Percentiles rank a stretch among this genome's conserved stretches.
These are phyloP conservation scores for Porphyrellus cyaneotinctus DNA, from an alignment of 768 basidiomycete species.

Conservation along the genomic window DNA sequence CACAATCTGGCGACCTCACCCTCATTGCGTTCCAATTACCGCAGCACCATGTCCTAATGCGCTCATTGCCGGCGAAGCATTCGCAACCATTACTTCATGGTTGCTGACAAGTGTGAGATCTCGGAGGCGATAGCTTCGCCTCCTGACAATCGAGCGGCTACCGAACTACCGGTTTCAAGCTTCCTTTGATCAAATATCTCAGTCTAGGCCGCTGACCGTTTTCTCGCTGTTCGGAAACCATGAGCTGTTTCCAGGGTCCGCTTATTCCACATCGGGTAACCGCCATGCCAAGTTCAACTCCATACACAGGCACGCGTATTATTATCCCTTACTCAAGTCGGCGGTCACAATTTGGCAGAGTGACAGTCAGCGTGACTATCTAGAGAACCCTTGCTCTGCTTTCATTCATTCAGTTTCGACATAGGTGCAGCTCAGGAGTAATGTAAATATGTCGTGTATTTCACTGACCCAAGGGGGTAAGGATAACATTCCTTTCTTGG, in stretches of 20 bases:
- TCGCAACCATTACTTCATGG: constrained; percentile 31
- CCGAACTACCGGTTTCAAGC: constrained; percentile 28
- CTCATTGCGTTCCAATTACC: constrained; percentile 21
- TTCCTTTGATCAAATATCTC: constrained; percentile 27
- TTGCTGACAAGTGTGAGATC: constrained; percentile 30
- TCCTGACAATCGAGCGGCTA: constrained; percentile 33
- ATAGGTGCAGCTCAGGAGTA: too few relatives aligned
- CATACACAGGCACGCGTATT: constrained; percentile 21
- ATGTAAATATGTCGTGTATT: too few relatives aligned
- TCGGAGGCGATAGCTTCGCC: constrained; percentile 32
- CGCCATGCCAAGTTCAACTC: constrained; percentile 20
- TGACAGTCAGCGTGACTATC: too few relatives aligned
- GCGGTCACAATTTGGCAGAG: too few relatives aligned
- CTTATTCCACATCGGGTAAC: constrained; percentile 22
- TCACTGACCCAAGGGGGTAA: too few relatives aligned
- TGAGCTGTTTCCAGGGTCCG: constrained; percentile 32
- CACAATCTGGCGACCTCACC: constrained; percentile 7
- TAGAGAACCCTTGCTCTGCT: too few relatives aligned
- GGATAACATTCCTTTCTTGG: constrained; percentile 24
- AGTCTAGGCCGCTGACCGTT: constrained; percentile 20
- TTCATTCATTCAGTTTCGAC: too few relatives aligned
- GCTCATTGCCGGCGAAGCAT: constrained; percentile 24
- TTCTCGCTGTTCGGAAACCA: constrained; percentile 23
- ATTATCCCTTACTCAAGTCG: too few relatives aligned
- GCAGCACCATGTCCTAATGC: constrained; percentile 20